phyloP scores from a whole-genome alignment of 2,329 filamentous ascomycete genomes.

The Cytospora piceae region DNA sequence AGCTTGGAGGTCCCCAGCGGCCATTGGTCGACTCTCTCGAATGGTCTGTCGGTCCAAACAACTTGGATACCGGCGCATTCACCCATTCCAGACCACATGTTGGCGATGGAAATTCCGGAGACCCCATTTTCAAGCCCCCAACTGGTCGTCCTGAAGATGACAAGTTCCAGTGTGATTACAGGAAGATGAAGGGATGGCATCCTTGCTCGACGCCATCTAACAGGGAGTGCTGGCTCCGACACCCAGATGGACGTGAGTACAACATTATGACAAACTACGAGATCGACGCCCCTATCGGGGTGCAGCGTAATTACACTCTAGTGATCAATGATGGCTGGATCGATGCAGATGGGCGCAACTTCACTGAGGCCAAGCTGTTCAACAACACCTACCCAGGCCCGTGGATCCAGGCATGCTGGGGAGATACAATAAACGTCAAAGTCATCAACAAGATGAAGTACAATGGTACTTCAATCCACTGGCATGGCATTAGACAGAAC shows the following conservation, averaged over 20 bases:
- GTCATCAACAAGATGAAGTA: conserved; percentile 61
- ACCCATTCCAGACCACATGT: conserved; percentile 9
- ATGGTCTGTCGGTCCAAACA: conserved; percentile 17
- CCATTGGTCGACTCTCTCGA: conserved; percentile 15
- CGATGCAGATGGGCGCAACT: conserved; percentile 18
- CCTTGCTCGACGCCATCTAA: conserved; percentile 20
- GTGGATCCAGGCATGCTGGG: conserved; percentile 61
- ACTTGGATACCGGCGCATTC: conserved; percentile 4
- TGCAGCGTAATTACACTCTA: conserved; percentile 16
- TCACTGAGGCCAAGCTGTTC: conserved; percentile 36
- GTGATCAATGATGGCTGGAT: conserved; percentile 16
- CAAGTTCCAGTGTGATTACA: conserved; percentile 21
- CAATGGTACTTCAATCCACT: conserved; percentile 67
- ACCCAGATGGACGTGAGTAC: conserved; percentile 16
- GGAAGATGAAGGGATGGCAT: conserved; percentile 16
- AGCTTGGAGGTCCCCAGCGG: conserved; percentile 10
- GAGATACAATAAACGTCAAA: conserved; percentile 64
- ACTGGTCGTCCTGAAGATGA: conserved; percentile 20
- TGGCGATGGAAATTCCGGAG: conserved; percentile 9
- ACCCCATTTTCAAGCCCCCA: conserved; percentile 20
- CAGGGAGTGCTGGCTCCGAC: conserved; percentile 20
- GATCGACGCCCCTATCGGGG: conserved; percentile 4
- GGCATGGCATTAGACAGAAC: conserved; percentile 69
- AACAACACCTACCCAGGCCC: conserved; percentile 66
- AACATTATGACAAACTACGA: conserved; percentile 24